Conservation (phyloP, 352 stramenopile species). For the Phytophthora podocarpi region DNA sequence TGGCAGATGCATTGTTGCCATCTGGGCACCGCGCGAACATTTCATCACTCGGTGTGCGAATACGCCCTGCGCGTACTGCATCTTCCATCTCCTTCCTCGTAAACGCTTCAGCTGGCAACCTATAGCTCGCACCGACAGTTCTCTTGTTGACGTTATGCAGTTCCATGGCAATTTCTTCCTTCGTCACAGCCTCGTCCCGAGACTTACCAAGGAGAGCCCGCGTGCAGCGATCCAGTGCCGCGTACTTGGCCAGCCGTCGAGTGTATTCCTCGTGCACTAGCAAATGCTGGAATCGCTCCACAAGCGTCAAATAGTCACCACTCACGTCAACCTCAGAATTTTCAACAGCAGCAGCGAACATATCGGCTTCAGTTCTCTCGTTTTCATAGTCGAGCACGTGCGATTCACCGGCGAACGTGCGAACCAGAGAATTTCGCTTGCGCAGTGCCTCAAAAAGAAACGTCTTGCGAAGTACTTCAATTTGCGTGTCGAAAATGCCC, state of each 20-base stretch:
- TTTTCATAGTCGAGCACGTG: constrained; percentile 45
- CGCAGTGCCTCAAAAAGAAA: constrained; percentile 69
- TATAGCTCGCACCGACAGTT: constrained; percentile 30
- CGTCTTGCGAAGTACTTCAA: constrained; percentile 65
- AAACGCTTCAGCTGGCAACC: constrained; percentile 66
- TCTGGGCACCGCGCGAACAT: constrained; percentile 54
- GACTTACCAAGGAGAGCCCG: constrained; percentile 48
- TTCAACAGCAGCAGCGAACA: constrained; percentile 36
- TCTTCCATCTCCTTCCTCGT: constrained; percentile 73
- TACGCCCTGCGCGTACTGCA: constrained; percentile 54
- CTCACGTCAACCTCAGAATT: constrained; percentile 67
- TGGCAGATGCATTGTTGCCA: constrained; percentile 57
- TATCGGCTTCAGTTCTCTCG: constrained; percentile 26
- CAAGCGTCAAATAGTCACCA: constrained; percentile 68
- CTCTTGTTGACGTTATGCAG: constrained; percentile 41
- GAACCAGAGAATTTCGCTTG: constrained; percentile 75
- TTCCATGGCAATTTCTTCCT: constrained; percentile 68
- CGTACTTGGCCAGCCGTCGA: constrained; percentile 60
- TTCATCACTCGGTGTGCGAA: constrained; percentile 51
- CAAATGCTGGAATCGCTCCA: constrained; percentile 69
- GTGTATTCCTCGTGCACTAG: constrained; percentile 77
- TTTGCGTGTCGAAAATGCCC: constrained; percentile 67
- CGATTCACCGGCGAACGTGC: constrained; percentile 62
- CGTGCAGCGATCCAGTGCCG: constrained; percentile 68
- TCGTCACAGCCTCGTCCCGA: constrained; percentile 62